These are phyloP conservation scores for Zhuliangozyma parablackwelliae DNA, from an alignment of 1,139 yeast genomes.

Conservation along the genomic window DNA sequence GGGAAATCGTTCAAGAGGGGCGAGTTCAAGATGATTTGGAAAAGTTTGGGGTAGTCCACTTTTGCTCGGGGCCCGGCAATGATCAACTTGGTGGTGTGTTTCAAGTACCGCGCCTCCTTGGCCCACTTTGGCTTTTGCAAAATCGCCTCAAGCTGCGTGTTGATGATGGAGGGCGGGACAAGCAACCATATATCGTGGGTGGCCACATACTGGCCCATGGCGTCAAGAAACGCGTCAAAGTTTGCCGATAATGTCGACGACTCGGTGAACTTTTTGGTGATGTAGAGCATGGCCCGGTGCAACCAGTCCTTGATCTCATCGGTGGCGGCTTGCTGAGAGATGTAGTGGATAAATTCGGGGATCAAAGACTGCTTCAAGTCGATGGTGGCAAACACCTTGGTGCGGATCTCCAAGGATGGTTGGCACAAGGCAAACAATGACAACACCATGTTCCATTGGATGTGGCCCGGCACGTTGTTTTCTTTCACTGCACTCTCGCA, in stretches of 20 bases:
- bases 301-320: slow-evolving; percentile 28
- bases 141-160: slow-evolving; percentile 67
- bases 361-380: slow-evolving; percentile 20
- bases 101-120: slow-evolving; percentile 27
- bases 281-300: slow-evolving; percentile 49
- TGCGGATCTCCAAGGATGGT: neutral
- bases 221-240: slow-evolving; percentile 25
- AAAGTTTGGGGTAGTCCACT: slow-evolving; percentile 47
- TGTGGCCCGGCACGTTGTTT: slow-evolving; percentile 6
- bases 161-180: slow-evolving; percentile 46
- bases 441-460: slow-evolving; percentile 12
- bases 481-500: slow-evolving; percentile 5
- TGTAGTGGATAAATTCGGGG: slow-evolving; percentile 21
- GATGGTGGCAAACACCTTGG: slow-evolving; percentile 4
- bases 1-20: slow-evolving; percentile 30
- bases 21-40: slow-evolving; percentile 65
- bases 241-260: slow-evolving; percentile 24
- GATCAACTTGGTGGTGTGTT: slow-evolving; percentile 35
- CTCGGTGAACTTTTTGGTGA: slow-evolving; percentile 65
- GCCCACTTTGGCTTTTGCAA: slow-evolving; percentile 45
- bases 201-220: slow-evolving; percentile 14
- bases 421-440: slow-evolving; percentile 5
- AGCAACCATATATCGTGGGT: slow-evolving; percentile 33
- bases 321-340: slow-evolving; percentile 6
- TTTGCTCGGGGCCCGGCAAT: slow-evolving; percentile 29